phyloP scores from a whole-genome alignment of 2,329 filamentous ascomycete genomes.

The Epichloe sp. region DNA sequence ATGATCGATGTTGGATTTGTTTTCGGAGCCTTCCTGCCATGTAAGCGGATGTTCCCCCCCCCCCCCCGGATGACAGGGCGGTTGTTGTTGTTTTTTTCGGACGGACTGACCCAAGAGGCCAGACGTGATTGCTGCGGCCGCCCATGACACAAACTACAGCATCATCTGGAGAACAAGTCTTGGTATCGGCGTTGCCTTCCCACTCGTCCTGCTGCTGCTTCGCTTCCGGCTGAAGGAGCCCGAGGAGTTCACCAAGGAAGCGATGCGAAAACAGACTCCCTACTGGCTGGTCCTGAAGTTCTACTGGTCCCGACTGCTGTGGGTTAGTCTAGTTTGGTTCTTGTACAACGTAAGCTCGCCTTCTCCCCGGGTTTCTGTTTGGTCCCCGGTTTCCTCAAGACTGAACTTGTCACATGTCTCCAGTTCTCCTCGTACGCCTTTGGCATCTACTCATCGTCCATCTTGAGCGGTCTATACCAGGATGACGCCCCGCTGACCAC shows the following conservation, averaged over 20 bases:
- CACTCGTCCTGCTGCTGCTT: conserved; percentile 55
- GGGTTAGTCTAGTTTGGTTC: conserved; percentile 61
- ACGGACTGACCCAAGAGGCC: background rate
- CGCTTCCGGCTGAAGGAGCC: conserved; percentile 66
- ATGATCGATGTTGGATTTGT: conserved; percentile 81
- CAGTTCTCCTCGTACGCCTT: conserved; percentile 61
- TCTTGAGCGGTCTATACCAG: conserved; percentile 48
- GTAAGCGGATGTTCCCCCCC: conserved; percentile 11
- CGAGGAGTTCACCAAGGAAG: conserved; percentile 59
- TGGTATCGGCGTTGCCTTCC: conserved; percentile 70
- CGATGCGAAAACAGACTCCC: conserved; percentile 49
- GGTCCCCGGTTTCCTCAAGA: too few relatives aligned
- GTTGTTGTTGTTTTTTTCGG: too few relatives aligned
- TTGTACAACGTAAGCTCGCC: too few relatives aligned
- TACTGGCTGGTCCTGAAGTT: conserved; percentile 45
- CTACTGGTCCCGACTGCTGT: conserved; percentile 57
- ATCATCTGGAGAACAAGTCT: conserved; percentile 74
- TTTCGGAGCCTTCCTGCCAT: conserved; percentile 63
- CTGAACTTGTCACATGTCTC: conserved; percentile 77
- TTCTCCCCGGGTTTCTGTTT: too few relatives aligned
- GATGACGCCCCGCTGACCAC: conserved; percentile 54
- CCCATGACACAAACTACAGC: conserved; percentile 46
- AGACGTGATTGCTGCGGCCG: conserved; percentile 43
- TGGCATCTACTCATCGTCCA: conserved; percentile 54
- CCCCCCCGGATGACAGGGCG: too few relatives aligned